Base-by-base conservation (phyloP, 2,329 filamentous ascomycete genomes). In the Juglanconis juglandina region DNA sequence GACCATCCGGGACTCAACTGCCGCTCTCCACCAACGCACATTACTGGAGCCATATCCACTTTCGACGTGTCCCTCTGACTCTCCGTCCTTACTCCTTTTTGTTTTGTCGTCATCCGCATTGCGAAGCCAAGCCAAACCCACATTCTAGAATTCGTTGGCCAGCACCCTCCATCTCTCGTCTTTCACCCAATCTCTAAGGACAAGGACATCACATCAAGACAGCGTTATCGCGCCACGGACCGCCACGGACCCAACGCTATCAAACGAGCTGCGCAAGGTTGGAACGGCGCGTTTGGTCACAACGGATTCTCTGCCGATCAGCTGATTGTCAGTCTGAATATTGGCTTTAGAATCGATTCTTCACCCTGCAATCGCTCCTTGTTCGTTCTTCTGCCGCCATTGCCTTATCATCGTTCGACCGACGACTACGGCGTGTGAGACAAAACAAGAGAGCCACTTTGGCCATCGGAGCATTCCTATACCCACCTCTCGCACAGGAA, bases 1-100 rank as follows among this genome's bases (percentile, higher is more conserved):
- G 49, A 48, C n/a, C 34, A 17, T 32, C 17, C 53, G 44, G 44
- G 33, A 56, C 42, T 33, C 47, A 49, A 49, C 53, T 48, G 53
- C 53, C 24, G 34, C 49, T 46, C 60, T 34, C 61, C 61, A 60
- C 61, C 46, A 44, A 41, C 42, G 14, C 37, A 53, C 50, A 51
- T 49, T 11, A 49, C 30, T 55, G 4, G 32, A 11, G 32, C 34
- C 17, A 30, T 10, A 55, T 35, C 42, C 53, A 55, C 47, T 37
- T 24, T 50, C 46, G 55, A 34, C 55, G 55, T 50, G 46, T 24
- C 24, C 24, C 33, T 39, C 55, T 50, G 17, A 44, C 46, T 17
- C 24, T 54, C 14, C 52, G 14, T 34, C 52, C 30, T 46, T 5
- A 9, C 33, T 34, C 10, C 39, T 46, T 11, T 24, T 39, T 11